Base-by-base conservation (phyloP, 2,329 filamentous ascomycete species). In the Tolypocladium sp. region DNA sequence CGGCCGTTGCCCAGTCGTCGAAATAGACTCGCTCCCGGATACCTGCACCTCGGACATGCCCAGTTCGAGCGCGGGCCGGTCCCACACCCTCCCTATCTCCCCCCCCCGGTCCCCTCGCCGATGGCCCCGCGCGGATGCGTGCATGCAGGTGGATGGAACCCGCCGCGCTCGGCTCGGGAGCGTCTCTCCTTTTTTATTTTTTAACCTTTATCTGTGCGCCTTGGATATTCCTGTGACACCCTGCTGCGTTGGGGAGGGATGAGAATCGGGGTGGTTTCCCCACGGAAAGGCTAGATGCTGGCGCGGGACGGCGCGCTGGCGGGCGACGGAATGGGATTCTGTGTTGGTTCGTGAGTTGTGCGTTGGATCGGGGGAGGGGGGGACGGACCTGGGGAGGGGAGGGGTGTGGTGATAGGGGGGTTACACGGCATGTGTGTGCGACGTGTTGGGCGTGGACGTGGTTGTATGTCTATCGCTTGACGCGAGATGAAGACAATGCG, bases 1-100 rank as follows among this genome's bases (percentile, higher is more conserved):
- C 51, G 27, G 27, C 27, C 25, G 37, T 37, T 41, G 30, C 25
- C 17, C 37, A 35, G 56, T 57, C 56, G 56, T 57, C 41, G 35
- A 57, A 57, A 57, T 57, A 57, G 56, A 30, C 56, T 57, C 15
- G 42, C 56, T 51, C 42, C 12, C 56, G 56, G 56, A 57, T 27
- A 51, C 33, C 30, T 51, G 56, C 56, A 51, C 27, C 42, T 27
- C 44, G 44, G 12, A 27, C 10, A 49, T 25, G 7, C 22, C 46
- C 46, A 51, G 12, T 13, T 25, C 46, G 27, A 2, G 27, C 27
- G 46, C 46, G 46, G 46, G 25, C 44, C 44, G 44, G 15, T 35
- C 46, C 46, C 30, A 20, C 35, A 13, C 46, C 27, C n/a, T 20
- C 27, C 27, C 17, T 12, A 9, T 30, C 30, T n/a, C 4, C 3